These are phyloP conservation scores for Kodamaea leandrae DNA, from an alignment of 805 yeast species.

Conservation along the genomic window DNA sequence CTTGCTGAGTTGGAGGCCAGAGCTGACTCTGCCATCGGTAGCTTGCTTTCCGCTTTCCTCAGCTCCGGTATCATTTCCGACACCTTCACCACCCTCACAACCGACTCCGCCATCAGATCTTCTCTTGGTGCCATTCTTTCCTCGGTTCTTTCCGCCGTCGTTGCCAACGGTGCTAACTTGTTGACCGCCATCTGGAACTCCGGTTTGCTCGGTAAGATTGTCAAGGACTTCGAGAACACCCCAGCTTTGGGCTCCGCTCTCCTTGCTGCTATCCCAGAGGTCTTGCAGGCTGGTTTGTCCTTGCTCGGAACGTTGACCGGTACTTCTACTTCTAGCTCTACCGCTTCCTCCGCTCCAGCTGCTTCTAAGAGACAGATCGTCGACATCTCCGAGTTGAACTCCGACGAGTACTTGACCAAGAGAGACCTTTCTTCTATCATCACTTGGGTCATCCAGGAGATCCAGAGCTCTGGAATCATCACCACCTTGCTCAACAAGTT, in stretches of 20 bases:
- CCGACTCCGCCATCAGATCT: constrained; percentile 27
- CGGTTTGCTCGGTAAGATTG: constrained; percentile 35
- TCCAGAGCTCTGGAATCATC: constrained; percentile 36
- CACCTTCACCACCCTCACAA: constrained; percentile 35
- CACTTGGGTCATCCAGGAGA: constrained; percentile 24
- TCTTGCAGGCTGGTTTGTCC: constrained; percentile 32
- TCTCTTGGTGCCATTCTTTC: constrained; percentile 28
- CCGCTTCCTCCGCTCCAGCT: constrained; percentile 16
- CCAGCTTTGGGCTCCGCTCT: constrained; percentile 32
- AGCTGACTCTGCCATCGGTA: constrained; percentile 34
- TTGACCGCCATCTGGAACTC: constrained; percentile 41
- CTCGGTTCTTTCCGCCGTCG: constrained; percentile 30
- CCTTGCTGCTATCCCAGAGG: constrained; percentile 31
- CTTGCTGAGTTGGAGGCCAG: constrained; percentile 28
- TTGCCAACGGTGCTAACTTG: constrained; percentile 41
- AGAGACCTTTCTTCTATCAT: constrained; percentile 35
- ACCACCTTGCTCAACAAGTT: constrained; percentile 30
- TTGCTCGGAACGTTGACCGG: constrained; percentile 19
- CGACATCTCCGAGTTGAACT: constrained; percentile 10
- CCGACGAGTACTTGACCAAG: constrained; percentile 32
- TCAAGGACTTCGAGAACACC: constrained; percentile 31
- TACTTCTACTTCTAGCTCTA: constrained; percentile 13
- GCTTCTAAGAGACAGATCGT: constrained; percentile 9
- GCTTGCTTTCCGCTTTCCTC: constrained; percentile 36
- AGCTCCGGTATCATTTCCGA: constrained; percentile 39